phyloP scores from a whole-genome alignment of 2,329 filamentous ascomycete genomes.

The Aspergillus cejpii region DNA sequence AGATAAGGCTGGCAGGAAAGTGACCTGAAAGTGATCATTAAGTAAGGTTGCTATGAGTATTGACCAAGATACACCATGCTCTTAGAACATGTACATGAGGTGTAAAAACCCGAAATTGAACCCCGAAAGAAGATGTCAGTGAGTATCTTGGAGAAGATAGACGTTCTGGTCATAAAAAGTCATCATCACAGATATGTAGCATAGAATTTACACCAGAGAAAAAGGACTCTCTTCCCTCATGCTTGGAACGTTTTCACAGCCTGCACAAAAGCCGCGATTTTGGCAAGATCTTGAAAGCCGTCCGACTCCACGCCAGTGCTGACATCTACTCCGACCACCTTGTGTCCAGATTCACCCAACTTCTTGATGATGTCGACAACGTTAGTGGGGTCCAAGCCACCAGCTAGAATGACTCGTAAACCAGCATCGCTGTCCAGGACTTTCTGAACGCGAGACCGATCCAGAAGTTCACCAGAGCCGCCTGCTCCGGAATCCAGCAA shows the following conservation, averaged over 20 bases:
- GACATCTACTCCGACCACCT: slow-evolving; percentile 79
- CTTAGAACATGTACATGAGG: neutral
- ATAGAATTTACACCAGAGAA: slow-evolving; percentile 1
- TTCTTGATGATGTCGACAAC: slow-evolving; percentile 60
- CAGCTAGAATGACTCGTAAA: slow-evolving; percentile 74
- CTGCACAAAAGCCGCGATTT: slow-evolving; percentile 73
- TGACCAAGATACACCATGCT: neutral
- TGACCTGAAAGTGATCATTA: neutral
- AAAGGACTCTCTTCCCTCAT: slow-evolving; percentile 12
- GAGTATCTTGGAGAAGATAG: neutral
- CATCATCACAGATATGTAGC: slow-evolving; percentile 6
- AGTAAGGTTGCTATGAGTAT: neutral
- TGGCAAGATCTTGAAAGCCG: slow-evolving; percentile 71
- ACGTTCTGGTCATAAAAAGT: slow-evolving; percentile 2
- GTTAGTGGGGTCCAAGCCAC: slow-evolving; percentile 75
- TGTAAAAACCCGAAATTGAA: neutral
- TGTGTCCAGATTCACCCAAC: slow-evolving; percentile 54
- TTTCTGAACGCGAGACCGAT: slow-evolving; percentile 61
- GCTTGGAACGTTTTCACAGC: slow-evolving; percentile 55
- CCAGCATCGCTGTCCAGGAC: slow-evolving; percentile 61
- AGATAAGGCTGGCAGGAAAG: neutral
- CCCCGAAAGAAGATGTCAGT: slow-evolving; percentile 1
- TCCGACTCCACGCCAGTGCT: slow-evolving; percentile 87
- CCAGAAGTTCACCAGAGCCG: slow-evolving; percentile 69
- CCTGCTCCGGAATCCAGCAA: slow-evolving; percentile 83